phyloP scores from a whole-genome alignment of 2,329 filamentous ascomycete species.

The Ophiostoma sp. region DNA sequence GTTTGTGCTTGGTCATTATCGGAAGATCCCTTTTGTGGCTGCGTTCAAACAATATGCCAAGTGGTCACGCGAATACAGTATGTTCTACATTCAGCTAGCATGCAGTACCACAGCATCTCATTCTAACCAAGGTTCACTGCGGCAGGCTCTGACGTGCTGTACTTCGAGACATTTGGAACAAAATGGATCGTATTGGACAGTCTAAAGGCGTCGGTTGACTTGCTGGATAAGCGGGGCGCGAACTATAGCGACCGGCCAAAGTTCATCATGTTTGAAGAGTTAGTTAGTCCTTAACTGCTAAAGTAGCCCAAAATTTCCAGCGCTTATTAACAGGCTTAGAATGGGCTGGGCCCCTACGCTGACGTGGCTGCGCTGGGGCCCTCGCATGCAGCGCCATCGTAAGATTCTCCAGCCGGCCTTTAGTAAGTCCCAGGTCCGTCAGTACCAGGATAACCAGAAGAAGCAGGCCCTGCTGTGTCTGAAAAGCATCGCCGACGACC shows the following conservation, averaged over 20 bases:
- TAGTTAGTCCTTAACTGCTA: neutral
- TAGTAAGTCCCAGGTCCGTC: slow-evolving; percentile 35
- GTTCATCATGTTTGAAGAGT: slow-evolving; percentile 30
- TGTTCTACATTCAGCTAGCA: neutral
- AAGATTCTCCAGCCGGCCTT: slow-evolving; percentile 33
- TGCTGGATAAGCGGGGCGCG: slow-evolving; percentile 41
- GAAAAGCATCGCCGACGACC: slow-evolving; percentile 21
- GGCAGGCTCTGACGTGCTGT: slow-evolving; percentile 29
- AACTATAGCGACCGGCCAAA: slow-evolving; percentile 43
- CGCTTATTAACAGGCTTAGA: neutral
- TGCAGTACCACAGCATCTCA: too few relatives aligned
- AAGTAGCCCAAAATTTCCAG: neutral
- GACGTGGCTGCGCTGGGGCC: slow-evolving; percentile 39
- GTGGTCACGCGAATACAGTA: slow-evolving; percentile 23
- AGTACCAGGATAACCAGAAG: slow-evolving; percentile 31
- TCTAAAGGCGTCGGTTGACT: slow-evolving; percentile 37
- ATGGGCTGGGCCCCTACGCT: slow-evolving; percentile 30
- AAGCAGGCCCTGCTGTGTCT: slow-evolving; percentile 32
- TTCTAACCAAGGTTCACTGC: too few relatives aligned
- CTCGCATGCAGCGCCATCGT: slow-evolving; percentile 39
- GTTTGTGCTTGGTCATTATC: slow-evolving; percentile 22
- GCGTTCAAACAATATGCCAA: slow-evolving; percentile 24
- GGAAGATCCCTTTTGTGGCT: slow-evolving; percentile 22
- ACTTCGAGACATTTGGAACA: slow-evolving; percentile 33
- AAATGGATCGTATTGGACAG: slow-evolving; percentile 42